Conservation (phyloP, 2,329 filamentous ascomycete genomes). For the Hansfordia pulvinata region DNA sequence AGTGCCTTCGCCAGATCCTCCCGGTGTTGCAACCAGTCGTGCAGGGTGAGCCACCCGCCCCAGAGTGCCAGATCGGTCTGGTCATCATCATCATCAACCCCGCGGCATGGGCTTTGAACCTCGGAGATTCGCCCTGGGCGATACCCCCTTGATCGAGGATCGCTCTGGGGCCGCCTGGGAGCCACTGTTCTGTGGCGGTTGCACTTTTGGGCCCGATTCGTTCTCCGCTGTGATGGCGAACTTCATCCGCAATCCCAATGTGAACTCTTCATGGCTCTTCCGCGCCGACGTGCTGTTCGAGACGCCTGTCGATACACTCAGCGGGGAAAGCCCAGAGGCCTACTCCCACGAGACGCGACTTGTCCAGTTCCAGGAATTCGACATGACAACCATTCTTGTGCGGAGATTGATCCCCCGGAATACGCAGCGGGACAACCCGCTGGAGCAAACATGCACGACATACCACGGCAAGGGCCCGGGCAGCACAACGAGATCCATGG, state of each 20-base stretch:
- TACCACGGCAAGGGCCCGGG: constrained; percentile 27
- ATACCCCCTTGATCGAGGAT: constrained; percentile 20
- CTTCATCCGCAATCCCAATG: constrained; percentile 64
- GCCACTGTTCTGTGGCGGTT: constrained; percentile 39
- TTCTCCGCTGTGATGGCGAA: constrained; percentile 61
- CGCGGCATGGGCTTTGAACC: constrained; percentile 20
- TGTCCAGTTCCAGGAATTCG: constrained; percentile 29
- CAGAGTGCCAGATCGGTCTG: no score
- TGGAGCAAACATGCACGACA: constrained; percentile 75
- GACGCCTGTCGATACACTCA: constrained; percentile 20
- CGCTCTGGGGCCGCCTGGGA: constrained; percentile 28
- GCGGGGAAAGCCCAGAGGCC: constrained; percentile 15
- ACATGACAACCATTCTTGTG: constrained; percentile 51
- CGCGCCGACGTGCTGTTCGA: constrained; percentile 62
- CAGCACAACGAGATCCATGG: constrained; percentile 32
- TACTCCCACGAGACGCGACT: constrained; percentile 17
- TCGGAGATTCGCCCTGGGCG: constrained; percentile 17
- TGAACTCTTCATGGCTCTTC: constrained; percentile 66
- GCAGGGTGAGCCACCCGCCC: no score
- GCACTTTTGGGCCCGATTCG: constrained; percentile 47
- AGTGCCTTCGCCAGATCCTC: no score
- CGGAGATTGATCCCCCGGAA: constrained; percentile 74
- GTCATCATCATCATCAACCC: no score
- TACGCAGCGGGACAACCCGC: constrained; percentile 54
- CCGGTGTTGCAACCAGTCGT: no score